phyloP scores from a whole-genome alignment of 768 basidiomycete genomes.

The Trametes coccinea region DNA sequence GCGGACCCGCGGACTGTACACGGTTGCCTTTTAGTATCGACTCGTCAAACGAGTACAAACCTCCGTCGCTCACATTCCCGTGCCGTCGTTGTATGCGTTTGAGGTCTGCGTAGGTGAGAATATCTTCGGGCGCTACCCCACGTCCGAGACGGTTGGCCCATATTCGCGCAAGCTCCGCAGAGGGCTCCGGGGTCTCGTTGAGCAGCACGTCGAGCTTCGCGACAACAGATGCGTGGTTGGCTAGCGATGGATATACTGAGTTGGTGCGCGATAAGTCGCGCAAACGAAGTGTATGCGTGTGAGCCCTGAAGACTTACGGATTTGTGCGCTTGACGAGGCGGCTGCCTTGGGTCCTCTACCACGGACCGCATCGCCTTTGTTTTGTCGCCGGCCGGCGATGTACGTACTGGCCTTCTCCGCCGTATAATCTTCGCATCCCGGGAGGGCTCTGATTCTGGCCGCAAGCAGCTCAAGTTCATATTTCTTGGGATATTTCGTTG shows the following conservation, averaged over 20 bases:
- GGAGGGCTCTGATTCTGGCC: background rate
- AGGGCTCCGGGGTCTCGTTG: slow-evolving; percentile 7
- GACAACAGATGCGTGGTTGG: background rate
- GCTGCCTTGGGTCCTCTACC: background rate
- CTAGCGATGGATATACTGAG: slow-evolving; percentile 21
- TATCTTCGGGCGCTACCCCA: slow-evolving; percentile 9
- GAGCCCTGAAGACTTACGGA: slow-evolving; percentile 6
- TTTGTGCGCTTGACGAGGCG: slow-evolving; percentile 4
- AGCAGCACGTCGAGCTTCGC: slow-evolving; percentile 11
- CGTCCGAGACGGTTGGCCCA: slow-evolving; percentile 13
- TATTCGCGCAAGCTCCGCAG: background rate
- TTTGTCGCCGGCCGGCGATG: slow-evolving; percentile 3
- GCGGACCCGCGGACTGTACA: too few relatives aligned
- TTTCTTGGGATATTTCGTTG: slow-evolving; percentile 1
- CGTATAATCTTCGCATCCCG: slow-evolving; percentile 18
- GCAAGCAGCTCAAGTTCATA: background rate
- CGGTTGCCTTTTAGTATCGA: too few relatives aligned
- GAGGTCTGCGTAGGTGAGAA: slow-evolving; percentile 11
- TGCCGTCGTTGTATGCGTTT: background rate
- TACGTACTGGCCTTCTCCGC: background rate
- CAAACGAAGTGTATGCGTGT: background rate
- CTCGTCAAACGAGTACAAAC: too few relatives aligned
- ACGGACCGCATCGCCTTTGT: background rate
- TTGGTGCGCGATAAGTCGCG: background rate
- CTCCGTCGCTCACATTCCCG: background rate